Conservation (phyloP, 2,329 filamentous ascomycete genomes). For the Ascochyta clinopodiicola region DNA sequence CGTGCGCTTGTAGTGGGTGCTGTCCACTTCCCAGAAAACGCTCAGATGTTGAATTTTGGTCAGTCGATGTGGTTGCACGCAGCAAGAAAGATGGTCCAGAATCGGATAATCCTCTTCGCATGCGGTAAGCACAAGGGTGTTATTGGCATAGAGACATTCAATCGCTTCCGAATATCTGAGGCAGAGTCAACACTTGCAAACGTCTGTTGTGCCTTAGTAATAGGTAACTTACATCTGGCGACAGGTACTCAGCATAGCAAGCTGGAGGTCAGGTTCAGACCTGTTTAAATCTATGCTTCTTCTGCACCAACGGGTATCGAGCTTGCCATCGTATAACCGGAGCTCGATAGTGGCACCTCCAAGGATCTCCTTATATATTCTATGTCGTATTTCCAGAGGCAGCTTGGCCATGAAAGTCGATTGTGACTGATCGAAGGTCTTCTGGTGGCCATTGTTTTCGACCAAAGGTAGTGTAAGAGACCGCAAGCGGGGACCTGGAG, state of each 20-base stretch:
- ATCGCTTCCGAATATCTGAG: conserved; percentile 35
- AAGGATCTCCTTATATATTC: conserved; percentile 26
- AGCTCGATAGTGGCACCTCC: conserved; percentile 22
- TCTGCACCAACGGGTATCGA: conserved; percentile 2
- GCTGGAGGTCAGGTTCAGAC: conserved; percentile 8
- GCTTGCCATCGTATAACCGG: conserved; percentile 11
- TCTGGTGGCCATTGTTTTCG: conserved; percentile 16
- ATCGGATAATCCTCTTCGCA: conserved; percentile 20
- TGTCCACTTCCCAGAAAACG: conserved; percentile 26
- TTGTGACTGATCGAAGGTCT: conserved; percentile 21
- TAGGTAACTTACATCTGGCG: conserved; percentile 26
- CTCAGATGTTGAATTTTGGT: conserved; percentile 22
- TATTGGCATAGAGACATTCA: conserved; percentile 29
- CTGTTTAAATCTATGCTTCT: background rate
- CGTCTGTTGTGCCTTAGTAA: background rate
- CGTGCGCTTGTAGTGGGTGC: conserved; percentile 11
- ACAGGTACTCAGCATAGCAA: conserved; percentile 27
- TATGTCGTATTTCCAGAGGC: conserved; percentile 29
- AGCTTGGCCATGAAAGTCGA: conserved; percentile 29
- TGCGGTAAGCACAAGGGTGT: conserved; percentile 25
- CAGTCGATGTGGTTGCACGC: conserved; percentile 28
- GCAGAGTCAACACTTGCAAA: conserved; percentile 1
- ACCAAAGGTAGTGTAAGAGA: conserved; percentile 20
- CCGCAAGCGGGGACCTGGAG: conserved; percentile 26
- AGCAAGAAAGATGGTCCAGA: conserved; percentile 25